These are phyloP conservation scores for Perkinsus chesapeaki DNA, from an alignment of 169 alveolate species.

Conservation along the genomic window DNA sequence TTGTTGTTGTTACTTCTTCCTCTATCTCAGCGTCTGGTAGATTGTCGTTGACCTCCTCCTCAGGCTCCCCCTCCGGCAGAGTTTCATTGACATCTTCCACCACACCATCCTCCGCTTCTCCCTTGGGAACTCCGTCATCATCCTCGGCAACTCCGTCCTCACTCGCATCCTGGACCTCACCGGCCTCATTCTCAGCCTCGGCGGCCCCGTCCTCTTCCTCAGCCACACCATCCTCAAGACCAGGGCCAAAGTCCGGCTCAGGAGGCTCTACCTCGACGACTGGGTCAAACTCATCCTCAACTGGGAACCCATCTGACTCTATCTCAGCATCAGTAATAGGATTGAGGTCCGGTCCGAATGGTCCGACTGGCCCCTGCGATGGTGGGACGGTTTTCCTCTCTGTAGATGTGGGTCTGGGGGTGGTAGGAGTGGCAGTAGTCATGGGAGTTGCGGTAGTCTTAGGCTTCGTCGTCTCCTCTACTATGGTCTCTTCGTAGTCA, in stretches of 20 bases:
- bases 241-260: background rate
- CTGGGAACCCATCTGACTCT: background rate
- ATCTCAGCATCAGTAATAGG: background rate
- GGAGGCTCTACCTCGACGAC: background rate
- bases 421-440: background rate
- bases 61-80: background rate
- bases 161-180: background rate
- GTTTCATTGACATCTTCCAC: background rate
- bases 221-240: background rate
- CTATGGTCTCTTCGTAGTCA: background rate
- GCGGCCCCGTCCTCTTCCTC: background rate
- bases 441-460: background rate
- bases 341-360: background rate
- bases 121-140: background rate
- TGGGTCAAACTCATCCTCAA: background rate
- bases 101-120: background rate
- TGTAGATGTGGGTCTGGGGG: background rate
- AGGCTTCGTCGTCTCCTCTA: background rate
- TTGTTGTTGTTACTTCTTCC: background rate
- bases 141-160: background rate
- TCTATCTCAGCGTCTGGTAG: background rate
- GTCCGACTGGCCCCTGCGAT: background rate
- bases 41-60: background rate
- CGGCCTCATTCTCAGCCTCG: background rate
- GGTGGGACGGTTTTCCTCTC: background rate